These are phyloP conservation scores for Coniochaeta pulveracea DNA, from an alignment of 2,329 filamentous ascomycete species.

Conservation along the genomic window DNA sequence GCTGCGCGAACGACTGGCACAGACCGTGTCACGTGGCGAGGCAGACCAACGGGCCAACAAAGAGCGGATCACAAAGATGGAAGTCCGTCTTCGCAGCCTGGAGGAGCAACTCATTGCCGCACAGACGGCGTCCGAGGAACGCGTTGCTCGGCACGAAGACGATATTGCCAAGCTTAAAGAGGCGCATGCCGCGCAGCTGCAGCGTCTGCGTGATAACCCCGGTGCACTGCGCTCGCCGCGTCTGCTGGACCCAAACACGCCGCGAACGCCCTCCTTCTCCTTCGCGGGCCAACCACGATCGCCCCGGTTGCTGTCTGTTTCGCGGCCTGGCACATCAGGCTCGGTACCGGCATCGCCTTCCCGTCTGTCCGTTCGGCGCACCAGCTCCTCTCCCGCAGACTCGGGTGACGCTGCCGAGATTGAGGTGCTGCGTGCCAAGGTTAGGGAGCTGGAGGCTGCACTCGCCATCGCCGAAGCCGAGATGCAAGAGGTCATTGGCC, in stretches of 20 bases:
- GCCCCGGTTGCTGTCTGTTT: slow-evolving; percentile 33
- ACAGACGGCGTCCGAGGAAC: slow-evolving; percentile 78
- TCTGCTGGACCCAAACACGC: slow-evolving; percentile 45
- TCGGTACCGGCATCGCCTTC: slow-evolving; percentile 8
- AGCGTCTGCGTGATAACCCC: slow-evolving; percentile 50
- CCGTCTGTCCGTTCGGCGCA: slow-evolving; percentile 21
- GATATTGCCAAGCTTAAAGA: slow-evolving; percentile 69
- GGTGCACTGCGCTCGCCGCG: slow-evolving; percentile 31
- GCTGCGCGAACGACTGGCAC: slow-evolving; percentile 64
- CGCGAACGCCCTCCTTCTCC: slow-evolving; percentile 50
- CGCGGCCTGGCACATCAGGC: background rate
- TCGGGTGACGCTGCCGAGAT: slow-evolving; percentile 52
- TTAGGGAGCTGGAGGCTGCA: slow-evolving; percentile 76
- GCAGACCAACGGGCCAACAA: slow-evolving; percentile 71
- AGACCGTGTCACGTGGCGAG: slow-evolving; percentile 76
- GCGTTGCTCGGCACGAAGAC: slow-evolving; percentile 73
- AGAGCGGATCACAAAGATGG: slow-evolving; percentile 71
- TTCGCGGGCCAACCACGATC: slow-evolving; percentile 29
- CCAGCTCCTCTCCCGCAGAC: slow-evolving; percentile 21
- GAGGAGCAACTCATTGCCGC: slow-evolving; percentile 77
- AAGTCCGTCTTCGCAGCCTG: slow-evolving; percentile 65
- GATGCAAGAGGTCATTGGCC: slow-evolving; percentile 73
- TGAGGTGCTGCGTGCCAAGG: slow-evolving; percentile 62
- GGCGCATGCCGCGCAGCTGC: slow-evolving; percentile 64
- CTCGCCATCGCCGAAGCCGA: slow-evolving; percentile 64